These are phyloP conservation scores for Ascochyta fabae DNA, from an alignment of 2,329 filamentous ascomycete species.

Conservation along the genomic window DNA sequence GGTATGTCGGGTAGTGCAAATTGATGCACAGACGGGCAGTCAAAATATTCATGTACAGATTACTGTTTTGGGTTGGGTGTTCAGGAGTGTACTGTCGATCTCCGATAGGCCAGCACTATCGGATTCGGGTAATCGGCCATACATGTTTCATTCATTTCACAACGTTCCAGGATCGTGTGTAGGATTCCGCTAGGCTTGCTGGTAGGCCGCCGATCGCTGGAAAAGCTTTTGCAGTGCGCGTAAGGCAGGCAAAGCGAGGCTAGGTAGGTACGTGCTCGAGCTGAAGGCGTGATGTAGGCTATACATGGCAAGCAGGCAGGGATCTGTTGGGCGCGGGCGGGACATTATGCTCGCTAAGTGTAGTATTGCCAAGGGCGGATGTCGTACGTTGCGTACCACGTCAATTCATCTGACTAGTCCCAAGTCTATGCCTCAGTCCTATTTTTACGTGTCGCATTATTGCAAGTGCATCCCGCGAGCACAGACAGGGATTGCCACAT, in stretches of 20 bases:
- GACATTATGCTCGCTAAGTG: slow-evolving; percentile 6
- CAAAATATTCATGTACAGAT: slow-evolving; percentile 15
- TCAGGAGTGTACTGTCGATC: slow-evolving; percentile 14
- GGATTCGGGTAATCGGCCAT: slow-evolving; percentile 18
- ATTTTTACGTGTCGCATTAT: slow-evolving; percentile 18
- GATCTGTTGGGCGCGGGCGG: slow-evolving; percentile 1
- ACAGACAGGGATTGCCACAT: slow-evolving; percentile 13
- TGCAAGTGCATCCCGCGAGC: slow-evolving; percentile 9
- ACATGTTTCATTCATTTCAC: slow-evolving; percentile 18
- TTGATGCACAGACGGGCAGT: slow-evolving; percentile 12
- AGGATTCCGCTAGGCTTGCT: slow-evolving; percentile 18
- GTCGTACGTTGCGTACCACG: slow-evolving; percentile 16
- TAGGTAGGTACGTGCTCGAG: slow-evolving; percentile 1
- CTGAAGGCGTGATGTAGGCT: not conserved
- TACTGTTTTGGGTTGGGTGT: slow-evolving; percentile 15
- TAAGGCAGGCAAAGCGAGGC: slow-evolving; percentile 7
- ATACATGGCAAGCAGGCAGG: not conserved
- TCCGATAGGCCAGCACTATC: slow-evolving; percentile 14
- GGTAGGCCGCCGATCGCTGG: not conserved
- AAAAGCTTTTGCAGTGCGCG: slow-evolving; percentile 8
- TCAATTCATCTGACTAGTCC: slow-evolving; percentile 19
- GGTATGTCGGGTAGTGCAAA: slow-evolving; percentile 34
- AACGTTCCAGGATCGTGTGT: slow-evolving; percentile 16
- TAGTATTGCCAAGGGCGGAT: slow-evolving; percentile 17
- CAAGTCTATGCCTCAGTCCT: slow-evolving; percentile 10